Base-by-base conservation (phyloP, 352 stramenopile genomes). In the Pythium aristosporum region DNA sequence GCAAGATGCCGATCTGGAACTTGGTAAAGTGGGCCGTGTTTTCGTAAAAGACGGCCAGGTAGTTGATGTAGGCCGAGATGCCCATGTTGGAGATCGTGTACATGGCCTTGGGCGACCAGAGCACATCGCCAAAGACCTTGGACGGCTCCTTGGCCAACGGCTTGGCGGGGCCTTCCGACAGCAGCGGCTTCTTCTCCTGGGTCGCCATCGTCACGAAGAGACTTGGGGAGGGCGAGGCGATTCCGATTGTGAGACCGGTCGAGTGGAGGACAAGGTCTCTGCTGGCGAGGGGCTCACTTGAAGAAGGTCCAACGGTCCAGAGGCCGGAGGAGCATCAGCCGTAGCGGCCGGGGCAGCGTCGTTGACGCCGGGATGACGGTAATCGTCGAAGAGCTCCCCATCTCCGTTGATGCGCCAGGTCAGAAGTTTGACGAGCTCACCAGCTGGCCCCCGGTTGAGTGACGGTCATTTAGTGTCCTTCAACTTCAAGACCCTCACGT, bases 101-200 rank as follows among this genome's bases (percentile, higher is more conserved):
- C 80, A 91, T 89, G 70, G 76, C 71, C 69, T 95, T 95, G 57
- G 84, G 76, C 58, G 88, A 79, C 77, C 78, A 82, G 13, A 85
- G 72, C 65, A 21, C 39, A 21, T 75, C 58, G 20, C 55, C 56
- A 44, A 51, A 68, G 42, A 57, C n/a, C 21, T 25, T 25, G 36
- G 47, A 61, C 37, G 64, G 57, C 57, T 42, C 63, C 13, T 10
- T 20, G 39, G 13, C 13, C 39, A 13, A 46, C 5, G 39, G 39
- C 39, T 46, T 46, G 2, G 37, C 10, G 11, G 37, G 37, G 11
- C 11, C 11, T 1, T 3, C 11, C 3, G 37, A 2, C 2, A 46
- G 39, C 39, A 46, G 39, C 15, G 39, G 39, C 39, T 7, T 8
- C 39, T 10, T 21, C 39, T 46, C 39, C 39, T 46, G 8, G 8